Evolutionary conservation across 768 basidiomycete genomes (phyloP).

Genomic region (Asterophora lycoperdoides): DNA sequence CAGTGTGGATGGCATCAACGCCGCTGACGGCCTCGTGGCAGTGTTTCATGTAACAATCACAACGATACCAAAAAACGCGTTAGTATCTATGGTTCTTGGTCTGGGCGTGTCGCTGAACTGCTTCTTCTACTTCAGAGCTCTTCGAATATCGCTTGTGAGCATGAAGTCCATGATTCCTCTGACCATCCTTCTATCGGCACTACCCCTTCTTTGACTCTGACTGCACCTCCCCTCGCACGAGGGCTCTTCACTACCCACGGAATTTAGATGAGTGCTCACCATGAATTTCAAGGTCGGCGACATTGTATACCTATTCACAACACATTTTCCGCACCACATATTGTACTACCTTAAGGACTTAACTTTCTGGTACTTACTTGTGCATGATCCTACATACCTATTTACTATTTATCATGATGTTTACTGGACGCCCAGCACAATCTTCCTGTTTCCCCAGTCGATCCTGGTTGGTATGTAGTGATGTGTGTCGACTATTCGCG

Average conservation of each 20-base stretch:
- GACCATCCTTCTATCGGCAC: not conserved
- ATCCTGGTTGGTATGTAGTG: no score
- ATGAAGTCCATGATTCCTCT: slow-evolving; percentile 1
- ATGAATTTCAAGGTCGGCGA: not conserved
- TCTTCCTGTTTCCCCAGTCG: no score
- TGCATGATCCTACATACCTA: not conserved
- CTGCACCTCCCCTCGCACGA: not conserved
- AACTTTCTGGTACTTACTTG: not conserved
- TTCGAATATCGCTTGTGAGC: not conserved
- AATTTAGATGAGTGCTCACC: slow-evolving; percentile 4
- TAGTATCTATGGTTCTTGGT: slow-evolving; percentile 13
- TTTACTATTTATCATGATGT: not conserved
- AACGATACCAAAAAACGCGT: slow-evolving; percentile 27
- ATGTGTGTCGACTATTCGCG: no score
- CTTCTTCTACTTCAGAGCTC: slow-evolving; percentile 3
- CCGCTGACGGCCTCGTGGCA: slow-evolving; percentile 81
- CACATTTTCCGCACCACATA: not conserved
- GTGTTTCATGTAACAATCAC: slow-evolving; percentile 71
- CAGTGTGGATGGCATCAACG: slow-evolving; percentile 43
- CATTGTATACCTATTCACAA: not conserved
- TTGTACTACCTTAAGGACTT: not conserved
- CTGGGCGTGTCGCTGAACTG: not conserved
- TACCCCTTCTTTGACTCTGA: slow-evolving; percentile 10
- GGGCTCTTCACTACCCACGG: not conserved
- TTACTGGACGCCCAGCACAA: not conserved